Evolutionary conservation across 2,329 filamentous ascomycete species (phyloP), one percentile per base, ranked within the genome.

Genomic region (Teratosphaeria nubilosa): DNA sequence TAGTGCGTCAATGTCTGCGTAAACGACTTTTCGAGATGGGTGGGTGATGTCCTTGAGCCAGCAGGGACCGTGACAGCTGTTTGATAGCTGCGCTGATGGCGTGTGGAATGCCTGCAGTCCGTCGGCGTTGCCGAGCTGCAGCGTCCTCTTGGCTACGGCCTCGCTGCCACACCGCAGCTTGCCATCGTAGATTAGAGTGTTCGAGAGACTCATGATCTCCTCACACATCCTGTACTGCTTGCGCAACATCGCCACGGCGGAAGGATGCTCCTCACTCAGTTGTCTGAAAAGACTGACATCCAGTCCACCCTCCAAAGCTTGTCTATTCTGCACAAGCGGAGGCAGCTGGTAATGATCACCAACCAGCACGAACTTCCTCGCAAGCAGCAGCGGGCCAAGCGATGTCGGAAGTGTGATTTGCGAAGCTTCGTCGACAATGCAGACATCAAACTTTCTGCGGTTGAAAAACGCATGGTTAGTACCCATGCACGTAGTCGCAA

Each of bases 181-280:
- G 4, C 91, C 92, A n/a, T 86, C 80, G 75, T 99, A 99, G 67
- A 99, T 96, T 58, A 99, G 81, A 1, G 83, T 88, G 72, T 96
- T 99, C 62, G 90, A 95, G 14, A 99, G 81, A 1, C 86, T 82
- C 92, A 97, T 97, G 60, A 99, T 88, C 61, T 99, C 94, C 65
- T 94, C 88, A 67, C 90, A 96, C 94, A 99, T 99, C 61, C 94
- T 90, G 70, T 99, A 99, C 71, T 99, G 94, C 68, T 96, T 91
- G 67, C 94, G 91, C 1, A 99, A 82, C 62, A 88, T 95, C 61
- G 95, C 90, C 1, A 99, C 91, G 0, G 91, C 91, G 53, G 84
- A 78, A 0, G 94, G 91, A 62, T 97, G 91, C 0, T 83, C 82
- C 68, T 97, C 94, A 0, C 91, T 96, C 13, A 99, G 82, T 3